Evolutionary conservation across 805 yeast species (phyloP).

Genomic region (Isabelozyma rhagii): DNA sequence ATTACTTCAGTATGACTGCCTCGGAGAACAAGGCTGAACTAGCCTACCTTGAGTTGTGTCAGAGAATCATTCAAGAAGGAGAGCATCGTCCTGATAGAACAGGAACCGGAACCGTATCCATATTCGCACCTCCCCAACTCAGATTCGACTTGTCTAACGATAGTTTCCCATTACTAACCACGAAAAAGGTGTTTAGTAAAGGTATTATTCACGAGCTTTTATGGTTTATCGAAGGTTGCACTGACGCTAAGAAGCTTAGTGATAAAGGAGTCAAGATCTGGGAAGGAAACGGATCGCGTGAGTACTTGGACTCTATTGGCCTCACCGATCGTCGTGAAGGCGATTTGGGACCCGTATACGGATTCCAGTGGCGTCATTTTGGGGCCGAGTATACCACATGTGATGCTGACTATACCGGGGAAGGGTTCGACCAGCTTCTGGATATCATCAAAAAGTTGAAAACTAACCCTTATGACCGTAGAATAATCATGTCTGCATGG

Average conservation of each 20-base stretch:
- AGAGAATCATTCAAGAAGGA: conserved; percentile 74
- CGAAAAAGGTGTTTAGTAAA: conserved; percentile 85
- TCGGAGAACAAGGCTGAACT: conserved; percentile 60
- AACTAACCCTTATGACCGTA: conserved; percentile 88
- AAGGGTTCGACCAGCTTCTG: conserved; percentile 88
- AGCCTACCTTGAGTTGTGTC: conserved; percentile 82
- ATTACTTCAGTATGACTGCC: conserved; percentile 16
- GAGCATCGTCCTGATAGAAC: conserved; percentile 94
- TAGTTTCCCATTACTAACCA: conserved; percentile 83
- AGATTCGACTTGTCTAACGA: conserved; percentile 74
- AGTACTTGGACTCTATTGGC: conserved; percentile 81
- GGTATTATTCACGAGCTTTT: conserved; percentile 86
- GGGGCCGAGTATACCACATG: conserved; percentile 91
- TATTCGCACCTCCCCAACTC: conserved; percentile 95
- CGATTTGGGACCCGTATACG: conserved; percentile 97
- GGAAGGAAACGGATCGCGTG: conserved; percentile 98
- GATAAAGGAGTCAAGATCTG: conserved; percentile 93
- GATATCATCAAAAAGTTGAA: conserved; percentile 77
- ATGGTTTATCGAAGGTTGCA: conserved; percentile 90
- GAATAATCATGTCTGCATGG: conserved; percentile 97
- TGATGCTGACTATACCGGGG: conserved; percentile 79
- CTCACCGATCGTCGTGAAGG: conserved; percentile 80
- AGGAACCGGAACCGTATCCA: conserved; percentile 89
- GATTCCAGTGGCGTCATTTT: conserved; percentile 99
- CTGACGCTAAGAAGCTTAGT: conserved; percentile 76